Percentiles rank a stretch among this genome's conserved stretches.
Conservation (phyloP, 176 grass and related monocot species). For the Oryza officinalis region DNA sequence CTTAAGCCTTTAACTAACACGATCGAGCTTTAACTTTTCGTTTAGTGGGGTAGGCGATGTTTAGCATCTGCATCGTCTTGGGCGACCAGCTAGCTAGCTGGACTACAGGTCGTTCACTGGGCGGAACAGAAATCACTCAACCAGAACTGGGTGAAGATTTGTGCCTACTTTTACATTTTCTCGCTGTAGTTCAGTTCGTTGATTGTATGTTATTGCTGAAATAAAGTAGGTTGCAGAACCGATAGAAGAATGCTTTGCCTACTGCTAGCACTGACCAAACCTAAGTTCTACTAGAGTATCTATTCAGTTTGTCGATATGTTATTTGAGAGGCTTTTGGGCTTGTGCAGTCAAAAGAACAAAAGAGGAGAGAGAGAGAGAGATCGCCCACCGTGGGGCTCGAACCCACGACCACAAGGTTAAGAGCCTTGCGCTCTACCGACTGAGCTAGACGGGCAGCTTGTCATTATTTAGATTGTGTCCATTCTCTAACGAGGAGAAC, state of each 20-base stretch:
- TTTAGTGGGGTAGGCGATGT: neutral
- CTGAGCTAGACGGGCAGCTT: neutral
- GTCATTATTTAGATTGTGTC: no score
- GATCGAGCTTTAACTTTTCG: neutral
- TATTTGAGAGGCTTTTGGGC: neutral
- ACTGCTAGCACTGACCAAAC: no score
- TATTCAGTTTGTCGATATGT: no score
- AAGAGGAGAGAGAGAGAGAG: no score
- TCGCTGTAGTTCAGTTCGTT: neutral
- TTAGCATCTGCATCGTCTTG: neutral
- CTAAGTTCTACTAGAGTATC: no score
- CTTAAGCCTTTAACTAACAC: neutral
- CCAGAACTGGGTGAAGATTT: neutral
- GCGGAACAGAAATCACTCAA: neutral
- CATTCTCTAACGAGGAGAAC: no score
- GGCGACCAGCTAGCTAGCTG: neutral
- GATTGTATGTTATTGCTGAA: neutral
- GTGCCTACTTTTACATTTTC: neutral
- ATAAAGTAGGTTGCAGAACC: neutral
- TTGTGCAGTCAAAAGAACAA: neutral
- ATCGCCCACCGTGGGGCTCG: constrained; percentile 57
- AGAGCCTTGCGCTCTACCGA: neutral
- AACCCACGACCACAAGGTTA: constrained; percentile 67
- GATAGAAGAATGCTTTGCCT: no score
- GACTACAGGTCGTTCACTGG: neutral